These are phyloP conservation scores for Lobosporangium transversale DNA, from an alignment of 192 early-diverging fungal species.

Conservation along the genomic window DNA sequence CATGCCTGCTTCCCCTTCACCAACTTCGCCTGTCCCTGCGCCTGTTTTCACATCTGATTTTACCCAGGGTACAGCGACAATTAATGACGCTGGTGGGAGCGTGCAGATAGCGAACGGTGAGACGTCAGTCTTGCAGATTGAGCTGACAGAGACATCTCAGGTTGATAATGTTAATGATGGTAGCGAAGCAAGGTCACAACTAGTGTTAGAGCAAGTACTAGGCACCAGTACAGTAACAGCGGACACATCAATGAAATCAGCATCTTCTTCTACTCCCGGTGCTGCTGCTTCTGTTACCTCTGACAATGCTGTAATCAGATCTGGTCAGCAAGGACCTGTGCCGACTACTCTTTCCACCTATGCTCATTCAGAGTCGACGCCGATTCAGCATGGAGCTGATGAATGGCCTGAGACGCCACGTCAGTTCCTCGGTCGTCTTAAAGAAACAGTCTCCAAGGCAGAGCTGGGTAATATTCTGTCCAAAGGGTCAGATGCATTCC, in stretches of 20 bases:
- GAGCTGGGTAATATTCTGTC: slow-evolving; percentile 65
- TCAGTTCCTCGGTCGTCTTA: slow-evolving; percentile 55
- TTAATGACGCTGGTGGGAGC: background rate
- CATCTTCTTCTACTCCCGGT: too few species aligned
- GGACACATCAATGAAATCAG: background rate
- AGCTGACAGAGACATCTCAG: background rate
- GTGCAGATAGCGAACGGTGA: background rate
- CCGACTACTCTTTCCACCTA: background rate
- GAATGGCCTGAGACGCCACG: slow-evolving; percentile 51
- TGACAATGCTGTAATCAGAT: background rate
- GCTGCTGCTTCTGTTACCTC: too few species aligned
- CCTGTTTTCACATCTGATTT: background rate
- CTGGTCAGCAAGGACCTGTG: background rate
- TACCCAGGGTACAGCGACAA: background rate
- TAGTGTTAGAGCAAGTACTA: background rate
- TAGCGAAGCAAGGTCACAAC: too few species aligned
- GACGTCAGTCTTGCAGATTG: background rate
- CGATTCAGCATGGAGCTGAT: background rate
- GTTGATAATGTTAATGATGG: background rate
- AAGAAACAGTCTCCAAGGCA: slow-evolving; percentile 59
- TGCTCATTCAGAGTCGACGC: background rate
- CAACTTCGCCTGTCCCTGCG: background rate
- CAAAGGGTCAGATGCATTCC: slow-evolving; percentile 60
- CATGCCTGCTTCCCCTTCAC: background rate
- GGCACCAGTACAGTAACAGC: background rate